Evolutionary conservation across 2,329 filamentous ascomycete genomes (phyloP).

Genomic region (Cladorrhinum sp.): DNA sequence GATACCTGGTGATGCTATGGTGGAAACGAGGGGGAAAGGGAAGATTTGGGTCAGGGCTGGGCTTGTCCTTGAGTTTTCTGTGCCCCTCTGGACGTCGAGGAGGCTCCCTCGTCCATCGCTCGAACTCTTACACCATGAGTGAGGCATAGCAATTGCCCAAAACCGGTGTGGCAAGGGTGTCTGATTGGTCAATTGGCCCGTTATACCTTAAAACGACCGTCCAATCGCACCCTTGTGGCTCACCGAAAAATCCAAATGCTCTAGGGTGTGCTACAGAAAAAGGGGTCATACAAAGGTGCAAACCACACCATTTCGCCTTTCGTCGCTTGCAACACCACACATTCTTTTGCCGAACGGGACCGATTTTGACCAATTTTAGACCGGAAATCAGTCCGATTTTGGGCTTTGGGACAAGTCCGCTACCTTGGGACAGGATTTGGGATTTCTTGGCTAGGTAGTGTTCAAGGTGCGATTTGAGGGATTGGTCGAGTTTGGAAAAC

Average conservation of each 20-base stretch:
- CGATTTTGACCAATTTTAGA: not conserved
- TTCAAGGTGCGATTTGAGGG: not conserved
- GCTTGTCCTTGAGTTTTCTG: constrained; percentile 17
- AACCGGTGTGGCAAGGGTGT: constrained; percentile 13
- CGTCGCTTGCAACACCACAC: not conserved
- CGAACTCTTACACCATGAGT: constrained; percentile 10
- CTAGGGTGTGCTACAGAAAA: constrained; percentile 3
- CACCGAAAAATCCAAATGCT: constrained; percentile 12
- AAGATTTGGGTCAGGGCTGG: constrained; percentile 12
- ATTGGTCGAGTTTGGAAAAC: not conserved
- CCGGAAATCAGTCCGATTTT: not conserved
- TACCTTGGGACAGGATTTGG: not conserved
- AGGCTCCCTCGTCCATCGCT: constrained; percentile 10
- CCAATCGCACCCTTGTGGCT: constrained; percentile 13
- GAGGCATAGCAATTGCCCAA: constrained; percentile 7
- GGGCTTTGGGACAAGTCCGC: not conserved
- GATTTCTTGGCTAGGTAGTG: not conserved
- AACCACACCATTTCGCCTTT: not conserved
- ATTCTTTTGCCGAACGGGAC: not conserved
- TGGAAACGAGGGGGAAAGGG: constrained; percentile 12
- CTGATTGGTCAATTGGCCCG: constrained; percentile 20
- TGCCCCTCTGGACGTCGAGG: constrained; percentile 9
- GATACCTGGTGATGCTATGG: constrained; percentile 11
- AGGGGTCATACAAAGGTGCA: not conserved
- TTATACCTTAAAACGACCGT: not conserved